Evolutionary conservation across 805 yeast species (phyloP), one percentile per base, ranked within the genome.

Genomic region (Starmerella lactis-condensi): DNA sequence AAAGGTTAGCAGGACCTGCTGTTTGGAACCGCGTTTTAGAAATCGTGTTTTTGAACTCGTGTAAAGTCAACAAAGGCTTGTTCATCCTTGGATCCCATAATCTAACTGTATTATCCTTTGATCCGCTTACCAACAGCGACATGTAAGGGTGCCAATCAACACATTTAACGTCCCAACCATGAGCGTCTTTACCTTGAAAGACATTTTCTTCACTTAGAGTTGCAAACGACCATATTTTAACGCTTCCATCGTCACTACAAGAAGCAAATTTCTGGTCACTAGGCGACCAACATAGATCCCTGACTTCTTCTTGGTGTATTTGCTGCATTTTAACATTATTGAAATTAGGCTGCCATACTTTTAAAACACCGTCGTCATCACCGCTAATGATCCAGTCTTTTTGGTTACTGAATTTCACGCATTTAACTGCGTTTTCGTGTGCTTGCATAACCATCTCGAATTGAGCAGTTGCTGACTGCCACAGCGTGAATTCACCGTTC

Each of bases 361-460:
- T 89, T 46, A 89, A 67, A 5, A 64, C 61, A 17, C 98, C 99
- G 35, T 75, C 82, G 45, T 82, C 85, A 56, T 89, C 96, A 22
- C 93, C 94, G 48, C 91, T 74, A 16, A 89, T 59, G 37, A 89
- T 64, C 96, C 96, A 89, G 40, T 83, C 94, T 38, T 81, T 94
- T 37, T 75, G 73, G 51, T 81, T 91, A 5, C 89, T 72, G 55
- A 85, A 89, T 41, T 68, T 65, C 47, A 81, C 58, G 1, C 85
- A 62, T 21, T 82, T 64, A 22, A 89, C 75, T 0, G 94, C 82
- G 37, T 75, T 64, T 51, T 89, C 99, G 54, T 89, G 99, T 1
- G 96, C 96, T 59, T 89, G 98, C 91, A 83, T 89, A 41, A 89
- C 82, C 33, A 93, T 79, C 52, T 89, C 99, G 50, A 89, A 82